Percentiles rank a stretch among this genome's conserved stretches.
These are phyloP conservation scores for Dipteronia sinensis DNA, from an alignment of 345 rosid genomes.

Conservation along the genomic window DNA sequence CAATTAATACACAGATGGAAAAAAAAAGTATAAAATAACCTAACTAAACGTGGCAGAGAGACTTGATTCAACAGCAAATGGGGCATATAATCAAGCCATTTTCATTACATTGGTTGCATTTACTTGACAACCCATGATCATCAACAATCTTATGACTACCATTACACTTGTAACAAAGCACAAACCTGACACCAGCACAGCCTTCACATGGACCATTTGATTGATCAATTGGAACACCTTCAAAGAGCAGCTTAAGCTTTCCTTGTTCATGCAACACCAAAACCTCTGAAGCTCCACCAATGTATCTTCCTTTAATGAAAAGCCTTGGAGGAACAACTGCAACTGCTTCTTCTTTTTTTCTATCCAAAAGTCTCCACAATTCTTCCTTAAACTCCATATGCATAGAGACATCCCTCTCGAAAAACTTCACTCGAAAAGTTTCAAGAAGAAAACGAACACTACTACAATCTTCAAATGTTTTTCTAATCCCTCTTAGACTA, in stretches of 20 bases:
- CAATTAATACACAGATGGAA: background rate
- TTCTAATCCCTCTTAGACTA: constrained; percentile 72
- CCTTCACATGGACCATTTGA: constrained; percentile 40
- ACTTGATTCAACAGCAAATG: constrained; percentile 42
- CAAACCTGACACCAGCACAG: constrained; percentile 68
- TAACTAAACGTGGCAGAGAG: background rate
- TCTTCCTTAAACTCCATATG: constrained; percentile 72
- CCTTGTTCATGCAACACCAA: constrained; percentile 74
- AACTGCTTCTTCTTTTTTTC: constrained; percentile 37
- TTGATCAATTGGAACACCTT: constrained; percentile 49
- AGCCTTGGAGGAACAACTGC: constrained; percentile 63
- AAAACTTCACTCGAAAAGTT: constrained; percentile 58
- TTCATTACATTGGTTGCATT: constrained; percentile 76
- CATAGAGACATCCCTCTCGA: constrained; percentile 84
- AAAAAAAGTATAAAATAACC: too few species aligned
- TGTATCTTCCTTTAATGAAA: constrained; percentile 72
- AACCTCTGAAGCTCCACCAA: constrained; percentile 85
- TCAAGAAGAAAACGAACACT: constrained; percentile 64
- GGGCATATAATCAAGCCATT: constrained; percentile 78
- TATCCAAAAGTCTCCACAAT: constrained; percentile 50
- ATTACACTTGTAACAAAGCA: constrained; percentile 65
- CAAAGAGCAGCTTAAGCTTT: constrained; percentile 53
- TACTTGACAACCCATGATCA: constrained; percentile 34
- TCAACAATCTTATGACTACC: constrained; percentile 61
- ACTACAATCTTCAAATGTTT: constrained; percentile 86